Evolutionary conservation across 75 land plant genomes (phyloP).

Genomic region (Pinus tabuliformis): DNA sequence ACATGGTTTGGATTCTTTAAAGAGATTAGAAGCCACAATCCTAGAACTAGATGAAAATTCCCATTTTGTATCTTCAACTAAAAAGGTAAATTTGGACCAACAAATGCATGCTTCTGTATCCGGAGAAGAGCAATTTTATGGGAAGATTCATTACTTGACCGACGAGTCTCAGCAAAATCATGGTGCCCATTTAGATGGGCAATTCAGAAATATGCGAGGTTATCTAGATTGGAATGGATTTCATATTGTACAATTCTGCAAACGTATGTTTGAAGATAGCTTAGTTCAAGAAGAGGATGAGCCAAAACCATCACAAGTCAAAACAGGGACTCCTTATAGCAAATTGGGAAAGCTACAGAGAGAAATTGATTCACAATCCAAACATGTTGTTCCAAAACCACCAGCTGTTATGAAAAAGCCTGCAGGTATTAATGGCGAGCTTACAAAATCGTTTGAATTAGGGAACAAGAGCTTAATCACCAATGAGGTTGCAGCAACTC

Average conservation of each 20-base stretch:
- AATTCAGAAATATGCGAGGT: too few relatives aligned
- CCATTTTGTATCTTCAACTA: background rate
- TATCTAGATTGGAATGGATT: too few relatives aligned
- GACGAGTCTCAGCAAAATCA: too few relatives aligned
- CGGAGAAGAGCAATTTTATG: too few relatives aligned
- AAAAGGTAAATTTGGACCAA: constrained; percentile 1
- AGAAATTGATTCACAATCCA: background rate
- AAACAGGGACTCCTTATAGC: too few relatives aligned
- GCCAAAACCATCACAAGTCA: background rate
- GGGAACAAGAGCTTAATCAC: background rate
- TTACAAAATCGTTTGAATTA: constrained; percentile 5
- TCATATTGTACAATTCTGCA: too few relatives aligned
- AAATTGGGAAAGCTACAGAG: too few relatives aligned
- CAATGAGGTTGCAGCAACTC: background rate
- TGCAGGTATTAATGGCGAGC: background rate
- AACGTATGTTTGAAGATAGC: background rate
- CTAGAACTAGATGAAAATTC: background rate
- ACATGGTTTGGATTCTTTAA: background rate
- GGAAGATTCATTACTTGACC: too few relatives aligned
- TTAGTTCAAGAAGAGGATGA: background rate
- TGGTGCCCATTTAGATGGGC: too few relatives aligned
- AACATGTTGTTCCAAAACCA: background rate
- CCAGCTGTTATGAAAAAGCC: background rate
- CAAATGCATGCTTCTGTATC: background rate
- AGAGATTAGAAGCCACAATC: background rate